phyloP scores from a whole-genome alignment of 495 filamentous ascomycete genomes.

The Clavariopsis aquatica region DNA sequence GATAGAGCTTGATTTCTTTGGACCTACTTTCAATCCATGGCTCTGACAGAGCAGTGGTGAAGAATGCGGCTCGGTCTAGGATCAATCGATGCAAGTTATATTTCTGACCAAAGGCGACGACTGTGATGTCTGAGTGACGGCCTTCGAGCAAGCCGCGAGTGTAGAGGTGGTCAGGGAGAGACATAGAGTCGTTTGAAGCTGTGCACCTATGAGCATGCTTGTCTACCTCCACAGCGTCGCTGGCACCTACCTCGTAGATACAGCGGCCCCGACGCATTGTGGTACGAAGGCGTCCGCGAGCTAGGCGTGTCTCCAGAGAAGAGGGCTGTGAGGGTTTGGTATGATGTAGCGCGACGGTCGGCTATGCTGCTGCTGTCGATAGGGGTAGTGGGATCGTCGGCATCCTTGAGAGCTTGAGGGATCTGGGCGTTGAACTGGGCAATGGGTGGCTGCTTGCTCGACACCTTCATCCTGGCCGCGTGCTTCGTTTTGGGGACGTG shows the following conservation, averaged over 20 bases:
- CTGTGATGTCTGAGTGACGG: conserved; percentile 58
- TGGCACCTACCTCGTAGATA: conserved; percentile 25
- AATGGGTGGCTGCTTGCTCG: conserved; percentile 24
- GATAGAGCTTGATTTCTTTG: conserved; percentile 57
- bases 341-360: conserved; percentile 22
- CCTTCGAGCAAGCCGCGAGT: conserved; percentile 58
- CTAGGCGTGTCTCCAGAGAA: conserved; percentile 42
- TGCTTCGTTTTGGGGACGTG: conserved; percentile 17
- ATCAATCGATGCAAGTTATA: conserved; percentile 59
- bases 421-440: conserved; percentile 20
- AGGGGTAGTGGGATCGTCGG: conserved; percentile 47
- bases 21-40: conserved; percentile 60
- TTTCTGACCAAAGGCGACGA: conserved; percentile 55
- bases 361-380: conserved; percentile 26
- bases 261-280: conserved; percentile 29
- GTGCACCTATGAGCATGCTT: not conserved
- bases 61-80: conserved; percentile 62
- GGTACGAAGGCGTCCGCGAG: conserved; percentile 42
- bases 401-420: conserved; percentile 47
- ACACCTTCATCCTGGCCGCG: conserved; percentile 23
- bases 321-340: conserved; percentile 42
- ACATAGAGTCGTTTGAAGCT: conserved; percentile 46
- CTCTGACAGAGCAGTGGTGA: conserved; percentile 56
- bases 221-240: not conserved
- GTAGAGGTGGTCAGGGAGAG: conserved; percentile 59